Base-by-base conservation (phyloP, 371 early-diverging fungal species). In the Zychaea mexicana region DNA sequence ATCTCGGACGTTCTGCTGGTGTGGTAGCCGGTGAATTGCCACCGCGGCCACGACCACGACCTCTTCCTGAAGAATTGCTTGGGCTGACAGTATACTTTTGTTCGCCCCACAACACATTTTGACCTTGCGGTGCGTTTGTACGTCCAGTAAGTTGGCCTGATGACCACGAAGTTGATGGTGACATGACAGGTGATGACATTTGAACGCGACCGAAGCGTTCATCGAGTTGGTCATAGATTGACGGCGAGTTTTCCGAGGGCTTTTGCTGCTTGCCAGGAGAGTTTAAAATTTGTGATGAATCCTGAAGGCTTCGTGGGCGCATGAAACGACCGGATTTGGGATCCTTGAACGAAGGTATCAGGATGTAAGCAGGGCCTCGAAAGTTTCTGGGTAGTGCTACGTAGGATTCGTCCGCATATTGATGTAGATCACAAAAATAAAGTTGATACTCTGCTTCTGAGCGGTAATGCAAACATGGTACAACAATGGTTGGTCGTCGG, bases 391-490 rank as follows among this genome's bases (percentile, higher is more conserved):
- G 73, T 13, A 55, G 4, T 10, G 53, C 53, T 0, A 76, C 60
- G n/a, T 32, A 62, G 0, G 3, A 9, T 47, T 65, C 58, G 2
- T 79, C 56, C 24, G 24, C 57, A 49, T 79, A 81, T 0, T 32
- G 13, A 0, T 63, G 22, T 3, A 81, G 12, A 19, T 52, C 42
- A 39, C 73, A 69, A 45, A 76, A 83, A 33, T 62, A 69, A 0
- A 83, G 32, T 0, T 67, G 63, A 47, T 71, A 81, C 4, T 39
- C 22, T 0, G 28, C 60, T 19, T 64, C 32, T 1, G 76, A 70
- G 31, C 73, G 73, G 67, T 42, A 42, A 42, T 78, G 77, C 8
- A 83, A 60, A 26, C 80, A 75, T 9, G 75, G 66, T 9, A 71
- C 38, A 7, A 54, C 24, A 3, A 8, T 55, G 0, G 56, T 46